Percentiles rank a stretch among this genome's conserved stretches.
Evolutionary conservation across 2,329 filamentous ascomycete genomes (phyloP).

Genomic region (Septoria linicola): DNA sequence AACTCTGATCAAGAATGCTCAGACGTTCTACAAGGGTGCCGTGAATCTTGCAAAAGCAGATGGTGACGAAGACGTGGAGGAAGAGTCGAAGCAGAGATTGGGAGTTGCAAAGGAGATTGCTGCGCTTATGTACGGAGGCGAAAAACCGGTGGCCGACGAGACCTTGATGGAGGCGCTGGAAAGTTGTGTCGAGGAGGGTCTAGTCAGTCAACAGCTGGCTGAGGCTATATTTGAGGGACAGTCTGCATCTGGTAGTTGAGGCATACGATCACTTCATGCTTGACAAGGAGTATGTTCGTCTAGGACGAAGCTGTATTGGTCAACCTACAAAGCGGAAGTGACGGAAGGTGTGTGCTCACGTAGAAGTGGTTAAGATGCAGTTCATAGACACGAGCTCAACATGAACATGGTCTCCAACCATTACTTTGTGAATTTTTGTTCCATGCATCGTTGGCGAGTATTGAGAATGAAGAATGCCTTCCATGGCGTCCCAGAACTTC

Average conservation of each 20-base stretch:
- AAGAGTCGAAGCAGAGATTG: conserved; percentile 42
- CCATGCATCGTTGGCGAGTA: too few relatives aligned
- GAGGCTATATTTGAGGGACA: conserved; percentile 17
- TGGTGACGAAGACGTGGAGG: conserved; percentile 38
- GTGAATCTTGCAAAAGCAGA: conserved; percentile 28
- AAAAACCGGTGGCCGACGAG: conserved; percentile 40
- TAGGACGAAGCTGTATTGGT: too few relatives aligned
- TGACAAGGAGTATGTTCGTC: neutral
- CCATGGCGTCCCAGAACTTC: too few relatives aligned
- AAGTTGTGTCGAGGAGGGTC: conserved; percentile 55
- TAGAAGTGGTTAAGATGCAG: too few relatives aligned
- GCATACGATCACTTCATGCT: too few relatives aligned
- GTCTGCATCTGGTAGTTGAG: neutral
- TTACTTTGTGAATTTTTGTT: too few relatives aligned
- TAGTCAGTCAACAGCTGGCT: conserved; percentile 39
- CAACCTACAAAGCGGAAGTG: too few relatives aligned
- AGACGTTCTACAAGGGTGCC: conserved; percentile 59
- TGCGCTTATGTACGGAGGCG: conserved; percentile 42
- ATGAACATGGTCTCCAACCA: too few relatives aligned
- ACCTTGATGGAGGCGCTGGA: conserved; percentile 47
- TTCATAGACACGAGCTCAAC: too few relatives aligned
- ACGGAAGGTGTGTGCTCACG: too few relatives aligned
- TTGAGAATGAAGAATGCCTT: too few relatives aligned
- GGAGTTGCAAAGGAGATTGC: conserved; percentile 42
- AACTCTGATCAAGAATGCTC: conserved; percentile 56